Base-by-base conservation (phyloP, 2,329 filamentous ascomycete species). In the Hypoxylon sp. region DNA sequence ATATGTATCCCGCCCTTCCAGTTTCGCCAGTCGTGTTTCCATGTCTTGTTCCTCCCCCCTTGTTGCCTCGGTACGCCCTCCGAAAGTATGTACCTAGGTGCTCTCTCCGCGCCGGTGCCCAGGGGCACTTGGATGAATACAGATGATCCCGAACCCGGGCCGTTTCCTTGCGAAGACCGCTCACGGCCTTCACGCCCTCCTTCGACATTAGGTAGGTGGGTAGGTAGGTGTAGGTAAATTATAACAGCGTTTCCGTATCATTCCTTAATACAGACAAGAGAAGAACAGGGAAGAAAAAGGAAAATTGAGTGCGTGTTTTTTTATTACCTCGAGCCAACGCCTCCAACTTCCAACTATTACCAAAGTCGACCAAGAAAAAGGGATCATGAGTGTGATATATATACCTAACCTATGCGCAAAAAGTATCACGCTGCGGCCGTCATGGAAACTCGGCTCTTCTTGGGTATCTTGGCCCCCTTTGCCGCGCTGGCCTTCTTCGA, bases 371-470 rank as follows among this genome's bases (percentile, higher is more conserved):
- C 26, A n/a, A n/a, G 41, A n/a, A 17, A 29, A 26, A 41, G 24
- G n/a, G 10, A 4, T 15, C 31, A n/a, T 35, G 31, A 17, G 18
- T 17, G 29, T 33, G 31, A 33, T 5, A 35, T 18, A 35, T 43
- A 38, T n/a, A n/a, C n/a, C n/a, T n/a, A n/a, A n/a, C n/a, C n/a
- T n/a, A n/a, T n/a, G n/a, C 9, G 21, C 15, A 11, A 23, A 35
- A 5, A 24, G 13, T 50, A 10, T 60, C 29, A 65, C 43, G 68
- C 68, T 15, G 71, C 68, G 4, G 71, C 66, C 7, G 75, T 72
- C 54, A 76, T 68, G 3, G 76, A 75, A 15, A 76, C 63, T 10
- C 78, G 75, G 46, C 73, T 77, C 70, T 81, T 82, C 70, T 80
- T 83, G 8, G 74, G 64, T 6, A 69, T 64, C 59, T 73, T 75